Conservation (phyloP, 2,329 filamentous ascomycete species). For the Fusarium ramigenum region DNA sequence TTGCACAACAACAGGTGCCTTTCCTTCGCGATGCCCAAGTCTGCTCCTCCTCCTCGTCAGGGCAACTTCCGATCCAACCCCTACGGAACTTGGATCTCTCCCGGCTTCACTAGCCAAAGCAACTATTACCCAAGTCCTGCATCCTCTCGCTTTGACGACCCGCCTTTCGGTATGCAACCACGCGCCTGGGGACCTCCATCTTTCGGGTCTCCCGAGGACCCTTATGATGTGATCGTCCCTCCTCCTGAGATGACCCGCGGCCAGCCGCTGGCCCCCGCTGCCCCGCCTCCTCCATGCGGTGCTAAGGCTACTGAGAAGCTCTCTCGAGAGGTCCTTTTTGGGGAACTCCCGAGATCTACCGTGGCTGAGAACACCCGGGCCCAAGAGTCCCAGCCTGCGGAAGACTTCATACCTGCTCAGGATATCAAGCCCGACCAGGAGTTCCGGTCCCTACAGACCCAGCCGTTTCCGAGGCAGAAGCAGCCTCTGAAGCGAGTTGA, state of each 20-base stretch:
- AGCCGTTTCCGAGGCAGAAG: neutral
- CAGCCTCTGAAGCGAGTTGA: conserved; percentile 4
- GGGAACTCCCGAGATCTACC: neutral
- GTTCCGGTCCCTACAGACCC: neutral
- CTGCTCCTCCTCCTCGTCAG: neutral
- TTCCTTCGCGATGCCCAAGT: neutral
- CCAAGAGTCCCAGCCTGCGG: neutral
- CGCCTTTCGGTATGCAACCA: neutral
- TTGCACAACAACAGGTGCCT: too few species aligned
- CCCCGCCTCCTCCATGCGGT: neutral
- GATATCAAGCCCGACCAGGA: neutral
- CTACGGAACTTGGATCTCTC: neutral
- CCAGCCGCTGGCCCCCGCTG: neutral
- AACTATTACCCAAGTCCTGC: neutral
- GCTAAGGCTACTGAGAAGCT: neutral
- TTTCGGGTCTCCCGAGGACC: neutral
- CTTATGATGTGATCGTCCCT: neutral
- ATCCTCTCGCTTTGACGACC: neutral
- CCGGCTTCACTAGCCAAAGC: neutral
- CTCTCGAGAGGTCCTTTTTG: neutral
- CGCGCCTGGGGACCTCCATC: neutral
- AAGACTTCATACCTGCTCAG: neutral
- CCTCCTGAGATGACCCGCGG: neutral
- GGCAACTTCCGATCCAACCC: neutral
- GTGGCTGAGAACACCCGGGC: neutral